Percentiles rank a stretch among this genome's conserved stretches.
These are phyloP conservation scores for Fusarium sp. DNA, from an alignment of 2,329 filamentous ascomycete genomes.

Conservation along the genomic window DNA sequence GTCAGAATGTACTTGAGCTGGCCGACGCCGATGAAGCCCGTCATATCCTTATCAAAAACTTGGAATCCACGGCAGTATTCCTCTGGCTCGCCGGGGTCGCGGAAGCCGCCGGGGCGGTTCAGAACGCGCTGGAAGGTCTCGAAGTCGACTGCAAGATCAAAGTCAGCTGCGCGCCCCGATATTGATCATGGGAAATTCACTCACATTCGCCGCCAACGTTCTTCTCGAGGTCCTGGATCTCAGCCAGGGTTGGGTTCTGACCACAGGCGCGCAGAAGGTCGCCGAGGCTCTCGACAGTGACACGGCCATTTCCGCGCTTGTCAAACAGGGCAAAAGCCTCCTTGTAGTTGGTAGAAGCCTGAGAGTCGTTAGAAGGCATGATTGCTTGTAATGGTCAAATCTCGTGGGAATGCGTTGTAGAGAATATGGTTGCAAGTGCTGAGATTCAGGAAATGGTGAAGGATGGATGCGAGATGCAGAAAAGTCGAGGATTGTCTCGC, in stretches of 20 bases:
- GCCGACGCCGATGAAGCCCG: constrained; percentile 95
- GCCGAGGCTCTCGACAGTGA: constrained; percentile 85
- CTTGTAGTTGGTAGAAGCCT: constrained; percentile 97
- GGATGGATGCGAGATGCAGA: constrained; percentile 25
- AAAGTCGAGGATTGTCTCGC: constrained; percentile 27
- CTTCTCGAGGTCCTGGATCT: constrained; percentile 94
- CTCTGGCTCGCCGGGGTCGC: constrained; percentile 95
- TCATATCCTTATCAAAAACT: constrained; percentile 99
- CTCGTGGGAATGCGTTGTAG: constrained; percentile 17
- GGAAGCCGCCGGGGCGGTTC: constrained; percentile 97
- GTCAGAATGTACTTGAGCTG: constrained; percentile 98
- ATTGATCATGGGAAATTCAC: constrained; percentile 52
- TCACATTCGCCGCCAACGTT: constrained; percentile 89
- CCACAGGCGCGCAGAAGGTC: constrained; percentile 96
- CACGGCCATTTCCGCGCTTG: constrained; percentile 97
- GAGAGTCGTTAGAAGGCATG: constrained; percentile 66
- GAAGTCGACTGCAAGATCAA: constrained; percentile 80
- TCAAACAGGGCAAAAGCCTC: constrained; percentile 99
- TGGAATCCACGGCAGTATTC: constrained; percentile 99
- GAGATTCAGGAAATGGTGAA: constrained; percentile 25
- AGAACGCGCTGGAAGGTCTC: constrained; percentile 96
- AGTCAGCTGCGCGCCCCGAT: constrained; percentile 7
- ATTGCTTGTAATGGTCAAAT: constrained; percentile 32
- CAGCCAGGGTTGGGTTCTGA: constrained; percentile 94
- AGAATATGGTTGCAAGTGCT: constrained; percentile 30